A percentile compares a stretch with the other conserved stretches of the same genome.
phyloP scores from a whole-genome alignment of 768 basidiomycete genomes.

The Russula sp. region DNA sequence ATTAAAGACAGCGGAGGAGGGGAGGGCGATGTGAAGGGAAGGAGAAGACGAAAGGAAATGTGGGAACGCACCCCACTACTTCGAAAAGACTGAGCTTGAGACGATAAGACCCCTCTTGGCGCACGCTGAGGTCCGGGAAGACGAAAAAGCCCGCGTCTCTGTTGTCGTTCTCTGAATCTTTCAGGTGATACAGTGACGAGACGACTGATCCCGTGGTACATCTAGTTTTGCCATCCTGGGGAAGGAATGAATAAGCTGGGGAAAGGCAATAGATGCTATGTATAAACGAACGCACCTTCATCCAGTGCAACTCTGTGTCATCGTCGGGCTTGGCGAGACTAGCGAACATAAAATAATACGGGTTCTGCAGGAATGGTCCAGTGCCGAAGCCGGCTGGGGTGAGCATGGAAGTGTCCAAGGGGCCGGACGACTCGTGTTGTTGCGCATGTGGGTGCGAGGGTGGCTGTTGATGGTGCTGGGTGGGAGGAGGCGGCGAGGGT shows the following conservation, averaged over 20 bases:
- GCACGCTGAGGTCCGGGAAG: conserved; percentile 89
- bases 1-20: conserved; percentile 5
- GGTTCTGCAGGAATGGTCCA: conserved; percentile 76
- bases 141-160: conserved; percentile 91
- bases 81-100: conserved; percentile 77
- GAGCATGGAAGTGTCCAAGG: conserved; percentile 27
- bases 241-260: too few relatives aligned
- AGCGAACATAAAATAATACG: conserved; percentile 96
- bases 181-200: conserved; percentile 86
- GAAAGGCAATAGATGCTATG: too few relatives aligned
- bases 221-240: conserved; percentile 81
- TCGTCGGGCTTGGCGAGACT: conserved; percentile 85
- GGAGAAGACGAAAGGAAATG: conserved; percentile 10
- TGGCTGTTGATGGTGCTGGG: conserved; percentile 18
- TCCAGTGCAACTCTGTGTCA: conserved; percentile 85
- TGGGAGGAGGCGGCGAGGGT: conserved; percentile 27
- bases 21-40: conserved; percentile 11
- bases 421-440: conserved; percentile 14
- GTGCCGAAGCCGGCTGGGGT: conserved; percentile 40
- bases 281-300: conserved; percentile 49
- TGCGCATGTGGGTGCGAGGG: conserved; percentile 10
- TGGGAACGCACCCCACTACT: conserved; percentile 74
- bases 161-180: conserved; percentile 55
- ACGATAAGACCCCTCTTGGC: conserved; percentile 89
- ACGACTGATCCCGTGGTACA: conserved; percentile 92